Base-by-base conservation (phyloP, 208 protist genomes). In the Acanthamoeba sp. region DNA sequence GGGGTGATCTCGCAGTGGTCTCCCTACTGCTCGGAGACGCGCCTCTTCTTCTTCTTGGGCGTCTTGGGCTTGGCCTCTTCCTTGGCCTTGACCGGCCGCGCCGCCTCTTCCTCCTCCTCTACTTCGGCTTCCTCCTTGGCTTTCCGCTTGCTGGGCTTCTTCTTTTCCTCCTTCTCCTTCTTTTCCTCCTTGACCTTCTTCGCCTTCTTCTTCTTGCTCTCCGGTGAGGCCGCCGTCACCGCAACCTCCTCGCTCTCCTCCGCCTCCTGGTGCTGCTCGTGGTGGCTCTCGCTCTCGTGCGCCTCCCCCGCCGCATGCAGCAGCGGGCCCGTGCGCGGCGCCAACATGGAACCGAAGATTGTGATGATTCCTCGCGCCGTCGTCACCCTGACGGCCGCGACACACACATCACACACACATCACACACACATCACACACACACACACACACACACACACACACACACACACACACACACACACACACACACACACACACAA, bases 311-410 rank as follows among this genome's bases (percentile, higher is more conserved):
- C 14, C 36, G 18, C 22, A 7, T 34, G 29, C 6, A 32, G 40
- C n/a, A 80, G 71, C 1, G 71, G 71, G 36, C 71, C 71, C 12
- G 71, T 80, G 71, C 12, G 71, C 18, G 71, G 36, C 22, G 36
- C 71, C 32, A 80, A 18, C 71, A 80, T 80, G 2, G 71, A 48
- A 50, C 71, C 71, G 40, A 80, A 80, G 71, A 80, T 80, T 10
- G 71, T 80, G 71, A 80, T 80, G 40, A 80, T 80, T 24, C 71
- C 71, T 80, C 71, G 71, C 40, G 71, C 18, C 16, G 71, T 80
- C 22, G 10, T 48, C 34, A 80, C 71, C n/a, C 71, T 80, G 71
- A 0, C 22, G 3, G 32, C 22, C 12, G 10, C 45, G 18, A 52
- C 45, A 69, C 12, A 9, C 5, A n/a, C 64, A 73, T 16, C 64